Percentiles rank a stretch among this genome's conserved stretches.
phyloP scores from a whole-genome alignment of 2,329 filamentous ascomycete genomes.

The Aspergillus alliaceus region DNA sequence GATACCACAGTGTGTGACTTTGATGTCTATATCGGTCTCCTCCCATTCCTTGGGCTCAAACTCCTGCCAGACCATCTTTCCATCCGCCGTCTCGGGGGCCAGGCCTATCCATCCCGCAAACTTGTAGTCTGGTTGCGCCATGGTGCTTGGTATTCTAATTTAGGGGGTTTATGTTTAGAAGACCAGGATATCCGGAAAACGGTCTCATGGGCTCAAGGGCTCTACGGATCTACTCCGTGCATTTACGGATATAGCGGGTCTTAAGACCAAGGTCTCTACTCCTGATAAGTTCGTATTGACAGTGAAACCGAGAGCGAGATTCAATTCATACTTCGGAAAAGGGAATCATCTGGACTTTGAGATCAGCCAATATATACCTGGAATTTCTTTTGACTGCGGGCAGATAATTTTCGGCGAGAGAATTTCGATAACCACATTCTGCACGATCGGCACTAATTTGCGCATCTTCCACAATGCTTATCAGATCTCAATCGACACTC shows the following conservation, averaged over 20 bases:
- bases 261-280: neutral
- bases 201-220: neutral
- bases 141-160: neutral
- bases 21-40: constrained; percentile 65
- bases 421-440: no score
- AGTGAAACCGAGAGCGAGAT: no score
- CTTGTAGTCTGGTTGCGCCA: constrained; percentile 43
- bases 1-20: constrained; percentile 64
- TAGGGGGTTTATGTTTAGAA: neutral
- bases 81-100: constrained; percentile 49
- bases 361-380: no score
- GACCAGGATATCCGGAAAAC: neutral
- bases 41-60: constrained; percentile 67
- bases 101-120: constrained; percentile 61
- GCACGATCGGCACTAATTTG: no score
- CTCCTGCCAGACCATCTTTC: constrained; percentile 56
- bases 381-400: no score
- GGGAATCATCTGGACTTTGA: no score
- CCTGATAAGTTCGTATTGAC: neutral
- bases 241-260: neutral
- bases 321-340: no score
- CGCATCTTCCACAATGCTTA: no score
- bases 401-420: no score
- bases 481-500: no score
- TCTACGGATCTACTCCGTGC: neutral